Percentiles rank a stretch among this genome's conserved stretches.
phyloP scores from a whole-genome alignment of 306 rosid species.

The Medicago lupulina region DNA sequence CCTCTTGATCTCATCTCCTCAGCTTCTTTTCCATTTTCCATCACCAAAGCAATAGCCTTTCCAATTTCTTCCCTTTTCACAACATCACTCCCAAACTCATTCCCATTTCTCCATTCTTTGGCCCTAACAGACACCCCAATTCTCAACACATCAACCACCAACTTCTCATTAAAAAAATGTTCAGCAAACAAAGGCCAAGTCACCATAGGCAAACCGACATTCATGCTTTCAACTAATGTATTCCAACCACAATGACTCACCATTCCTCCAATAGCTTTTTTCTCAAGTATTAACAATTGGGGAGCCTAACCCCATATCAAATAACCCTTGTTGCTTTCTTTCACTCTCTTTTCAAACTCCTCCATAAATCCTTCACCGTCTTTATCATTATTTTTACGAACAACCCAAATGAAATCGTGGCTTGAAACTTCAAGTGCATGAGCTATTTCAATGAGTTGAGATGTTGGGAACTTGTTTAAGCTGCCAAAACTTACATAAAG shows the following conservation, averaged over 20 bases:
- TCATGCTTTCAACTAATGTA: neutral
- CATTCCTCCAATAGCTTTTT: neutral
- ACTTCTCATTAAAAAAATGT: neutral
- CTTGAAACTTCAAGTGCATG: neutral
- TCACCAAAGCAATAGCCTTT: conserved; percentile 5
- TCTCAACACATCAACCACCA: neutral
- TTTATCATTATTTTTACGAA: neutral
- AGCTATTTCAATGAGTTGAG: conserved; percentile 15
- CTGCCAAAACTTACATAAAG: conserved; percentile 29
- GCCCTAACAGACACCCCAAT: neutral
- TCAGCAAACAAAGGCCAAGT: conserved; percentile 12
- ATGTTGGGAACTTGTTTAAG: conserved; percentile 8
- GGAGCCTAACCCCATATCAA: conserved; percentile 2
- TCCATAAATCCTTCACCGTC: neutral
- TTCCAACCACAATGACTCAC: conserved; percentile 1
- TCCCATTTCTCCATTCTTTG: neutral
- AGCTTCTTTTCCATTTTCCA: conserved; percentile 7
- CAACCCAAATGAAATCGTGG: neutral
- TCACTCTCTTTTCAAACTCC: neutral
- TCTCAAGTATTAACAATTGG: conserved; percentile 5
- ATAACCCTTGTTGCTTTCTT: neutral
- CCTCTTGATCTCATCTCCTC: conserved; percentile 5
- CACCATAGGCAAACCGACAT: neutral
- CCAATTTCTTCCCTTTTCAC: neutral
- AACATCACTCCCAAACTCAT: neutral